Percentiles rank a stretch among this genome's conserved stretches.
Evolutionary conservation across 345 rosid species (phyloP).

Genomic region (Eucalyptus guilfoylei): DNA sequence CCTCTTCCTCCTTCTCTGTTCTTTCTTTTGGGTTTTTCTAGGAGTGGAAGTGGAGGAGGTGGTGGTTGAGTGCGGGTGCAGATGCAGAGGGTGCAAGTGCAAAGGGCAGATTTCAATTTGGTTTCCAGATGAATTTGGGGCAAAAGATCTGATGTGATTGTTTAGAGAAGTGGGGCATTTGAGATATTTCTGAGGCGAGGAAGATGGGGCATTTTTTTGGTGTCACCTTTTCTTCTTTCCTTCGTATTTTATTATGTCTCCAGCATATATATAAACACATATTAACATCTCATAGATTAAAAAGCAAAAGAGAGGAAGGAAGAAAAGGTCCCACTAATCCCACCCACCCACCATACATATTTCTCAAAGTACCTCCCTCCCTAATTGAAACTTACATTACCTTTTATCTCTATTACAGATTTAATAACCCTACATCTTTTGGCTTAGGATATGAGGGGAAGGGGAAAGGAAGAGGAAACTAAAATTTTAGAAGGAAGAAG

Average conservation of each 20-base stretch:
- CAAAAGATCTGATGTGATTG: background rate
- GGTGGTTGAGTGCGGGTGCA: background rate
- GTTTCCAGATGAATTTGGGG: background rate
- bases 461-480: background rate
- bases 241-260: background rate
- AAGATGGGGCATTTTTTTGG: background rate
- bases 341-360: background rate
- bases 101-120: background rate
- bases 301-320: constrained; percentile 10
- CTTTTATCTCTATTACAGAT: background rate
- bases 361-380: background rate
- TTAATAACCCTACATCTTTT: background rate
- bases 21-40: background rate
- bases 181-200: background rate
- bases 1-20: too few species aligned
- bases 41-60: background rate
- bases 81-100: background rate
- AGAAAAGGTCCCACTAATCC: constrained; percentile 1
- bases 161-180: background rate
- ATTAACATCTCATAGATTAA: constrained; percentile 26
- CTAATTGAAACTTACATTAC: background rate
- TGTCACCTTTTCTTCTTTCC: background rate
- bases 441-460: background rate
- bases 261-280: constrained; percentile 26
- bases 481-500: background rate